Evolutionary conservation across 208 protist genomes (phyloP).

Genomic region (Phytomonas francai): DNA sequence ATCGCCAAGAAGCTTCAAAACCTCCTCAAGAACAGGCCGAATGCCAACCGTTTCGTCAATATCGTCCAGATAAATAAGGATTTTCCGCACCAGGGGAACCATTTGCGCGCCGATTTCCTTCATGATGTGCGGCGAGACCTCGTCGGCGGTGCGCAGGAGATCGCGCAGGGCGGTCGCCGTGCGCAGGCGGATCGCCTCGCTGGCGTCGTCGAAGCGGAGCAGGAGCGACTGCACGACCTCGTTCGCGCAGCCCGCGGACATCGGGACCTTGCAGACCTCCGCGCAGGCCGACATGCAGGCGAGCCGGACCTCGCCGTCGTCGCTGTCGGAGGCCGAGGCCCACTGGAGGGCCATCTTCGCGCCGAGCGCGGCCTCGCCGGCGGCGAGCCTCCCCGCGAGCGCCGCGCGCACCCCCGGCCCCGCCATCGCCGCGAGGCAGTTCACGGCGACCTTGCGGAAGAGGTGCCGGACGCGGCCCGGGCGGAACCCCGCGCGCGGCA

Average conservation of each 20-base stretch:
- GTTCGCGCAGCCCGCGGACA: conserved; percentile 43
- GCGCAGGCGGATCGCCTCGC: conserved; percentile 45
- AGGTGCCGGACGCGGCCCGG: conserved; percentile 60
- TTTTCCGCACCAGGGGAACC: conserved; percentile 58
- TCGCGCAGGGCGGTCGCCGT: conserved; percentile 30
- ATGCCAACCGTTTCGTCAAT: conserved; percentile 56
- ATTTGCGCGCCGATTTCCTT: conserved; percentile 59
- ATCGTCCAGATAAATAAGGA: conserved; percentile 84
- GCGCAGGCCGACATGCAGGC: conserved; percentile 53
- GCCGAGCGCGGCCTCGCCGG: conserved; percentile 29
- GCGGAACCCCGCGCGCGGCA: conserved; percentile 57
- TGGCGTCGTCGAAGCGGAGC: conserved; percentile 79
- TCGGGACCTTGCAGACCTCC: conserved; percentile 41
- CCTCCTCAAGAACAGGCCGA: conserved; percentile 26
- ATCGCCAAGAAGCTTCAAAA: conserved; percentile 40
- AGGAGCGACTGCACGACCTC: conserved; percentile 69
- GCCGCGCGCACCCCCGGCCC: conserved; percentile 17
- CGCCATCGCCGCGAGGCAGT: conserved; percentile 62
- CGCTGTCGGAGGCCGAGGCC: conserved; percentile 70
- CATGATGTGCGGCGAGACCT: conserved; percentile 24
- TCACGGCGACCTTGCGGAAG: conserved; percentile 81
- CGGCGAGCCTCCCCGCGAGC: conserved; percentile 19
- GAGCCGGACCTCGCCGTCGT: conserved; percentile 82
- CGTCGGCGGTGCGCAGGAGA: conserved; percentile 14
- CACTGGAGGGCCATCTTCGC: conserved; percentile 47